Conservation (phyloP, 1,284 basidiomycete species). For the Cutaneotrichosporon sp. region DNA sequence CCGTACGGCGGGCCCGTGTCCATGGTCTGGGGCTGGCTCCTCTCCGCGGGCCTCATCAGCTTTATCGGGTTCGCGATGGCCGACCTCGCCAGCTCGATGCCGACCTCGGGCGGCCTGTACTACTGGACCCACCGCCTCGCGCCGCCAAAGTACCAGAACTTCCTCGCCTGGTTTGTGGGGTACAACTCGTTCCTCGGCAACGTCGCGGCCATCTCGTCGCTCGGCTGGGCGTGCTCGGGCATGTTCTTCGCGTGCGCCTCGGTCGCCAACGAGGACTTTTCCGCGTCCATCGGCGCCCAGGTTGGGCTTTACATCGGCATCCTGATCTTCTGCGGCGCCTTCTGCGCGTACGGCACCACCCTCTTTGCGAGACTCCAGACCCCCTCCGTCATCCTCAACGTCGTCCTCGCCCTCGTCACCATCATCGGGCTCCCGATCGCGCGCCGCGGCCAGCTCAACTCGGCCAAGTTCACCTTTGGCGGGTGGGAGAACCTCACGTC, state of each 20-base stretch:
- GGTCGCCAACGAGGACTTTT: conserved; percentile 40
- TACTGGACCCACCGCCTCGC: conserved; percentile 54
- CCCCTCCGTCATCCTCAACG: conserved; percentile 67
- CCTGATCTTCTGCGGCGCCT: conserved; percentile 43
- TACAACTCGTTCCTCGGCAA: conserved; percentile 60
- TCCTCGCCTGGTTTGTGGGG: conserved; percentile 52
- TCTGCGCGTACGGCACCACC: conserved; percentile 64
- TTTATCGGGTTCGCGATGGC: conserved; percentile 66
- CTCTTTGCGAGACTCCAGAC: conserved; percentile 71
- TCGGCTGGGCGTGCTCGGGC: conserved; percentile 64
- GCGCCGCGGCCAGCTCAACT: conserved; percentile 67
- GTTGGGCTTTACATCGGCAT: conserved; percentile 50
- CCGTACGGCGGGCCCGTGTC: conserved; percentile 63
- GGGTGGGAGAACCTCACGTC: conserved; percentile 58
- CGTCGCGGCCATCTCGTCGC: conserved; percentile 68
- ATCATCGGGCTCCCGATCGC: conserved; percentile 74
- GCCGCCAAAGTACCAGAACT: conserved; percentile 40
- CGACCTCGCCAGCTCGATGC: conserved; percentile 38
- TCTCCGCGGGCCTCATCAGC: conserved; percentile 49
- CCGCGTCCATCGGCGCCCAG: conserved; percentile 38
- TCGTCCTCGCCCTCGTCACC: conserved; percentile 69
- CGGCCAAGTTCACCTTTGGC: conserved; percentile 60
- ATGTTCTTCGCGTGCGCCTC: conserved; percentile 48
- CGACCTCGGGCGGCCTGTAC: conserved; percentile 50
- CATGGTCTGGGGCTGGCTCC: conserved; percentile 69